Evolutionary conservation across 2,329 filamentous ascomycete species (phyloP).

Genomic region (Verticillium albo-atrum): DNA sequence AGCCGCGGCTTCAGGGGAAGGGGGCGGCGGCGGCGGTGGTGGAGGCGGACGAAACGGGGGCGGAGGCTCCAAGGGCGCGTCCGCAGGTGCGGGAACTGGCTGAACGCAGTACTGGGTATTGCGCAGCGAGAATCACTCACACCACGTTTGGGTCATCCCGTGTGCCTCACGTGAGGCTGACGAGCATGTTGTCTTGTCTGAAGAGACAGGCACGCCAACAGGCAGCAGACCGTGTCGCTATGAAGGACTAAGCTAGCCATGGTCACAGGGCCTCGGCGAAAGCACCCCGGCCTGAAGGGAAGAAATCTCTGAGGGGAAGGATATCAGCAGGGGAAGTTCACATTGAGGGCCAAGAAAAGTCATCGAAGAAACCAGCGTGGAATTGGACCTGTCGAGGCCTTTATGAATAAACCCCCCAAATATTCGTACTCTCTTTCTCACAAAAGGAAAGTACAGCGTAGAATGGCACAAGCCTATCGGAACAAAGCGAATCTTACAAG

Average conservation of each 20-base stretch:
- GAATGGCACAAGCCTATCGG: background rate
- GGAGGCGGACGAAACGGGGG: slow-evolving; percentile 1
- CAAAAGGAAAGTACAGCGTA: background rate
- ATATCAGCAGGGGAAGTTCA: no score
- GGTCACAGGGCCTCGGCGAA: no score
- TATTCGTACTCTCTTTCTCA: background rate
- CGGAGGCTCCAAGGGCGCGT: slow-evolving; percentile 1
- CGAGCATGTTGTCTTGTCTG: background rate
- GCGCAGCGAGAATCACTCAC: background rate
- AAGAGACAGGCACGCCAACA: background rate
- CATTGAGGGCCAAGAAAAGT: background rate
- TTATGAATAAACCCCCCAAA: background rate
- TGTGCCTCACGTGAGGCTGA: no score
- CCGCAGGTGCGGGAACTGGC: slow-evolving; percentile 8
- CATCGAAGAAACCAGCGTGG: background rate
- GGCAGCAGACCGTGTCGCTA: background rate
- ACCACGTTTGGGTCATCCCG: no score
- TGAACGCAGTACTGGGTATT: slow-evolving; percentile 1
- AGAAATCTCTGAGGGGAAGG: no score
- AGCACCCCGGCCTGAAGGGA: no score
- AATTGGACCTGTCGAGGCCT: background rate
- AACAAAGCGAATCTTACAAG: background rate
- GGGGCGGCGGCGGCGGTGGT: background rate
- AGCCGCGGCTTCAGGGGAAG: slow-evolving; percentile 1
- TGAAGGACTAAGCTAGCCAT: no score